Evolutionary conservation across 139 green algal genomes (phyloP).

Genomic region (Chlamydomonas sp.): DNA sequence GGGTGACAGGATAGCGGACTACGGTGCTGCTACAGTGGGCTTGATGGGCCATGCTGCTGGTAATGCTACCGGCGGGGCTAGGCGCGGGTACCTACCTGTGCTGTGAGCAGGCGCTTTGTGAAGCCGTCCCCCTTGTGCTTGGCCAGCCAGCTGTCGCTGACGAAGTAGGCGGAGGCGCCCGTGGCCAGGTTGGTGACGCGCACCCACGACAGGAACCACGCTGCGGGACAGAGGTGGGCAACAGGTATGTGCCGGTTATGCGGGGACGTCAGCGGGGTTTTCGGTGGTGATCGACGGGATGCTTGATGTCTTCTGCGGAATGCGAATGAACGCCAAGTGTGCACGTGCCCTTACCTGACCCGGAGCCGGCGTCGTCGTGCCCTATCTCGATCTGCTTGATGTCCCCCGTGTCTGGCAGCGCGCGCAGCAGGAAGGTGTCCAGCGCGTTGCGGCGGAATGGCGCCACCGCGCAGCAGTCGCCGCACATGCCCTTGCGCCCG

Average conservation of each 20-base stretch:
- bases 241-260: background rate
- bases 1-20: too few species aligned
- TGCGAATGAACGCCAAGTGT: too few species aligned
- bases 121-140: conserved; percentile 48
- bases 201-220: conserved; percentile 69
- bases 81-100: conserved; percentile 20
- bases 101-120: conserved; percentile 44
- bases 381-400: conserved; percentile 63
- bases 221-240: conserved; percentile 14
- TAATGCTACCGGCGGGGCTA: too few species aligned
- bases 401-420: conserved; percentile 56
- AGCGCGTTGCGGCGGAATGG: conserved; percentile 24
- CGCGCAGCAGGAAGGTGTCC: conserved; percentile 57
- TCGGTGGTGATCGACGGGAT: too few species aligned
- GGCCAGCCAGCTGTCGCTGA: conserved; percentile 55
- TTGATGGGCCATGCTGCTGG: too few species aligned
- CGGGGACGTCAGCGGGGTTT: background rate
- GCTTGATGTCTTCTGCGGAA: too few species aligned
- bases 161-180: conserved; percentile 55
- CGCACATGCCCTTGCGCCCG: conserved; percentile 1
- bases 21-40: too few species aligned
- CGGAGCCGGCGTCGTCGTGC: conserved; percentile 45
- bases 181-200: conserved; percentile 65
- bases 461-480: conserved; percentile 9
- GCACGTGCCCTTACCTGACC: conserved; percentile 26